Percentiles rank a stretch among this genome's conserved stretches.
These are phyloP conservation scores for Cyberlindnera lachancei DNA, from an alignment of 805 yeast genomes.

Conservation along the genomic window DNA sequence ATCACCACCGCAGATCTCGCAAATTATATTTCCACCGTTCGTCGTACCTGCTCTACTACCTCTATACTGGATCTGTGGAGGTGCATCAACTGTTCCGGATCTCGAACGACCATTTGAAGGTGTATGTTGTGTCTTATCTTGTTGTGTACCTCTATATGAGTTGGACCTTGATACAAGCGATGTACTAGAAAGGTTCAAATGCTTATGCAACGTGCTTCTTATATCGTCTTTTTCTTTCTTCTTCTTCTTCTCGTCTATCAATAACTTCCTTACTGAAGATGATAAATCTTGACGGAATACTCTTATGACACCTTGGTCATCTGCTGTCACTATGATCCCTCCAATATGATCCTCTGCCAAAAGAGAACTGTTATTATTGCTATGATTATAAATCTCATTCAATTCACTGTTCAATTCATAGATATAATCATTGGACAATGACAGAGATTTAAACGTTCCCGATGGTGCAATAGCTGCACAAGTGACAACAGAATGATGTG, in stretches of 20 bases:
- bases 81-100: constrained; percentile 14
- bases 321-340: constrained; percentile 66
- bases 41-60: not conserved
- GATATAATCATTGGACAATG: constrained; percentile 71
- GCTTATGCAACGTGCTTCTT: constrained; percentile 6
- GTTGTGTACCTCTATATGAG: constrained; percentile 2
- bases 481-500: constrained; percentile 68
- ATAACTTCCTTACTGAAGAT: constrained; percentile 31
- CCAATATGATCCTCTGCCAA: constrained; percentile 28
- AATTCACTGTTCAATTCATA: constrained; percentile 46
- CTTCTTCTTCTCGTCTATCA: constrained; percentile 19
- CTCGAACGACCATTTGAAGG: constrained; percentile 11
- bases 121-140: constrained; percentile 1
- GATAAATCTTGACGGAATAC: constrained; percentile 80
- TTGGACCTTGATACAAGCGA: constrained; percentile 14
- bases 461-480: constrained; percentile 74
- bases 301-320: constrained; percentile 61
- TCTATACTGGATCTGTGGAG: too few relatives aligned
- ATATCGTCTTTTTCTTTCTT: constrained; percentile 1
- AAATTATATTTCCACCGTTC: not conserved
- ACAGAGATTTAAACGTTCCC: constrained; percentile 53
- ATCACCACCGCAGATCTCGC: constrained; percentile 20
- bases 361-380: constrained; percentile 8
- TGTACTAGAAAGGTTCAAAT: constrained; percentile 10
- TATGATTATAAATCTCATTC: constrained; percentile 4